Percentiles rank a stretch among this genome's conserved stretches.
These are phyloP conservation scores for Sporopachydermia lactativora DNA, from an alignment of 805 yeast species.

Conservation along the genomic window DNA sequence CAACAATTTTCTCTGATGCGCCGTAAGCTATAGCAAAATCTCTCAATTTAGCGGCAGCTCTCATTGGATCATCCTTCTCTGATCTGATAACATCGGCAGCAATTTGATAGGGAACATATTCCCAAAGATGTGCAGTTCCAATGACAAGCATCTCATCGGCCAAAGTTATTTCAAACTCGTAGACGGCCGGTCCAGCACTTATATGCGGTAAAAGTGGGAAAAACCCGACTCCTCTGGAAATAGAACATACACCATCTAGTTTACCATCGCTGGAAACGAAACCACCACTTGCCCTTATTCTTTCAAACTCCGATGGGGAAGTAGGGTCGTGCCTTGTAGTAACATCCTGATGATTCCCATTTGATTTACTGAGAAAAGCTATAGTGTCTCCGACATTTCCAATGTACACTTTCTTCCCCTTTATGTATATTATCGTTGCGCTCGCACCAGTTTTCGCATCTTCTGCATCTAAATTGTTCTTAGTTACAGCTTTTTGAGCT, in stretches of 20 bases:
- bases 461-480: conserved; percentile 40
- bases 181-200: conserved; percentile 75
- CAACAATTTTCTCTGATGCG: conserved; percentile 62
- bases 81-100: conserved; percentile 86
- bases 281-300: conserved; percentile 87
- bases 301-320: conserved; percentile 58
- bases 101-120: conserved; percentile 61
- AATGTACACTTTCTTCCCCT: conserved; percentile 53
- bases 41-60: conserved; percentile 85
- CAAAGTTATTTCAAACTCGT: conserved; percentile 41
- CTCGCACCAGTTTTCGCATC: conserved; percentile 78
- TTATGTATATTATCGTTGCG: conserved; percentile 67
- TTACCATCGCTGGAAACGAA: conserved; percentile 75
- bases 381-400: conserved; percentile 89
- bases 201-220: conserved; percentile 77
- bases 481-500: conserved; percentile 37
- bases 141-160: conserved; percentile 76
- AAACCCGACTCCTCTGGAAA: conserved; percentile 88
- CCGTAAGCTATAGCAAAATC: conserved; percentile 94
- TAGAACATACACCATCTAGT: conserved; percentile 67
- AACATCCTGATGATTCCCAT: conserved; percentile 65
- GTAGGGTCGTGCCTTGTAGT: conserved; percentile 81
- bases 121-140: conserved; percentile 81
- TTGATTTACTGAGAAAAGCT: conserved; percentile 63
- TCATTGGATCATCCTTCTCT: conserved; percentile 68